A percentile compares a stretch with the other conserved stretches of the same genome.
These are phyloP conservation scores for Mortierella antarctica DNA, from an alignment of 192 early-diverging fungal species.

Conservation along the genomic window DNA sequence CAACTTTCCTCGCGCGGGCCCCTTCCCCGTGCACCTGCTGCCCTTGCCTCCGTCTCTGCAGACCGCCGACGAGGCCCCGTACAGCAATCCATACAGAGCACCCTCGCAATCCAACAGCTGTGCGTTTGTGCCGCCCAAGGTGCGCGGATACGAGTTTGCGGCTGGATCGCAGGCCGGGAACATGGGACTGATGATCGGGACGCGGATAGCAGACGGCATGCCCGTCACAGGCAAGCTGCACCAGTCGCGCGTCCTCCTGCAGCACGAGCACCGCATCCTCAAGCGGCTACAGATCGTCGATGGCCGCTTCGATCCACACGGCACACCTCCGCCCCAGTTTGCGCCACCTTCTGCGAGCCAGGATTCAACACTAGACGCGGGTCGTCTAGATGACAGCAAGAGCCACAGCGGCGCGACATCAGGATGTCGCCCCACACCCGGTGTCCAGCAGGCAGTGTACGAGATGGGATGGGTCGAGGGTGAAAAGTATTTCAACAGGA, in stretches of 20 bases:
- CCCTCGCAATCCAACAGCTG: slow-evolving; percentile 29
- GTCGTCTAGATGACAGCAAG: too few relatives aligned
- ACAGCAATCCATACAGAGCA: slow-evolving; percentile 37
- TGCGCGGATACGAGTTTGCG: slow-evolving; percentile 36
- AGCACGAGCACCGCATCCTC: slow-evolving; percentile 43
- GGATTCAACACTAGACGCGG: not conserved
- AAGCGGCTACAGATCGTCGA: slow-evolving; percentile 32
- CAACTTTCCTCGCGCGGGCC: not conserved
- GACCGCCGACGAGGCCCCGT: not conserved
- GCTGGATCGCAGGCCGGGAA: slow-evolving; percentile 43
- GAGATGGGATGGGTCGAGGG: slow-evolving; percentile 22
- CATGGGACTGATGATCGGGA: slow-evolving; percentile 38
- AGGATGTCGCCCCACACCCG: not conserved
- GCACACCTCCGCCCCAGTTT: not conserved
- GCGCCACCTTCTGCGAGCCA: not conserved
- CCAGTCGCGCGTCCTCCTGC: slow-evolving; percentile 29
- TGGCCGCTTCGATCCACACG: slow-evolving; percentile 4
- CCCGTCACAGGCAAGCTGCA: slow-evolving; percentile 36
- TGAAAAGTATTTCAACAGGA: slow-evolving; percentile 46
- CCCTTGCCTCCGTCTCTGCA: not conserved
- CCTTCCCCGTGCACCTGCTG: slow-evolving; percentile 12
- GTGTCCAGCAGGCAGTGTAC: not conserved
- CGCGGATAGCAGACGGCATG: slow-evolving; percentile 31
- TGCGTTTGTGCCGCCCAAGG: slow-evolving; percentile 30
- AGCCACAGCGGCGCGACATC: not conserved